Evolutionary conservation across 345 rosid genomes (phyloP).

Genomic region (Cardiospermum halicacabum): DNA sequence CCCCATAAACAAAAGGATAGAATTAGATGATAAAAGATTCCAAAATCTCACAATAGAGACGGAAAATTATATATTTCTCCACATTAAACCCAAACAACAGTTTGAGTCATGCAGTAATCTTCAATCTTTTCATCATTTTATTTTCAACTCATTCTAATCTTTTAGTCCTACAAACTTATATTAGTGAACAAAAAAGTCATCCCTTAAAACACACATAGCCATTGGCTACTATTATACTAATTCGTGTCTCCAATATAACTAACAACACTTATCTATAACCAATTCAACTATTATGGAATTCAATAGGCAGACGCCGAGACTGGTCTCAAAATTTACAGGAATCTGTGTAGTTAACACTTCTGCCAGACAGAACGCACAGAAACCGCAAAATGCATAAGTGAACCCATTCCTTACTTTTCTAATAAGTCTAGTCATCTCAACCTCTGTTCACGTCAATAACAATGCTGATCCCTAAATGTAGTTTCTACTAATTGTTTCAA

Average conservation of each 20-base stretch:
- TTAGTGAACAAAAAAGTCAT: background rate
- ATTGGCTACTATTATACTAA: background rate
- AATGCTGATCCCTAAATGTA: background rate
- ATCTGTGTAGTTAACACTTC: background rate
- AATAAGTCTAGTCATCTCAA: conserved; percentile 27
- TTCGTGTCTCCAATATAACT: background rate
- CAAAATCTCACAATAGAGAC: background rate
- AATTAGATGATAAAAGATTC: background rate
- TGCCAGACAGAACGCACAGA: background rate
- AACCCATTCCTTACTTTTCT: conserved; percentile 54
- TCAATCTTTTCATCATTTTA: background rate
- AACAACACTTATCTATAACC: background rate
- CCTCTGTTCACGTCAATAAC: background rate
- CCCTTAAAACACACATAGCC: background rate
- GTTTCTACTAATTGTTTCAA: background rate
- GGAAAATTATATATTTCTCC: background rate
- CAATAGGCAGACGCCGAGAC: background rate
- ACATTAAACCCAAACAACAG: background rate
- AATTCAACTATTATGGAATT: background rate
- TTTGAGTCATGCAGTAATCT: background rate
- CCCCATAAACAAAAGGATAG: conserved; percentile 5
- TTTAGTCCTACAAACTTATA: background rate
- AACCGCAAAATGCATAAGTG: background rate
- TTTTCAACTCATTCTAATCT: background rate
- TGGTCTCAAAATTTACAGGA: background rate